Evolutionary conservation across 2,329 filamentous ascomycete genomes (phyloP).

Genomic region (Diaporthe vaccinii): DNA sequence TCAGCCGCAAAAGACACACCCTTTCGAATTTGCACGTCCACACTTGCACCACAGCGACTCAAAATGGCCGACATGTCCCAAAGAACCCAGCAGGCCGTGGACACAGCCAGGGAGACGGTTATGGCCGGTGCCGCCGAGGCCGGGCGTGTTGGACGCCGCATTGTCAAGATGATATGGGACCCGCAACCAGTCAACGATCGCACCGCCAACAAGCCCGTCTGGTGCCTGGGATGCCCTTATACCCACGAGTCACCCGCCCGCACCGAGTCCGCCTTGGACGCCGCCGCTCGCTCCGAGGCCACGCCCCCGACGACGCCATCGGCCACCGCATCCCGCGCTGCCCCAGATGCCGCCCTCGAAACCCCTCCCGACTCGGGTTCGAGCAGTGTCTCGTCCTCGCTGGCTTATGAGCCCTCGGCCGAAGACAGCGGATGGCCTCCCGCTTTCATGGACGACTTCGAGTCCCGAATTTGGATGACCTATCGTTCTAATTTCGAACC

Average conservation of each 20-base stretch:
- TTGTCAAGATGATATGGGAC: conserved; percentile 94
- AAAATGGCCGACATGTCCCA: conserved; percentile 40
- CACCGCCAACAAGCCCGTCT: conserved; percentile 77
- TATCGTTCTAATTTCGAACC: conserved; percentile 89
- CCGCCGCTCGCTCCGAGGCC: conserved; percentile 41
- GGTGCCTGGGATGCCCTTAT: conserved; percentile 79
- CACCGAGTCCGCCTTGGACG: background rate
- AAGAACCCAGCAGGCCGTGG: conserved; percentile 41
- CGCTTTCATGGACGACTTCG: conserved; percentile 91
- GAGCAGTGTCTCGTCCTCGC: conserved; percentile 66
- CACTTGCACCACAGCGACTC: background rate
- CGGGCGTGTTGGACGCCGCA: conserved; percentile 80
- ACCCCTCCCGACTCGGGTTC: conserved; percentile 64
- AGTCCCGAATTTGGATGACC: conserved; percentile 95
- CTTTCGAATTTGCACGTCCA: background rate
- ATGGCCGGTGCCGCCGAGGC: conserved; percentile 63
- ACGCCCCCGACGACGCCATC: conserved; percentile 41
- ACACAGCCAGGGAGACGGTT: conserved; percentile 52
- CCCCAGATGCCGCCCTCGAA: conserved; percentile 50
- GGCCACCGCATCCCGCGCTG: conserved; percentile 21
- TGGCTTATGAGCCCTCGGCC: conserved; percentile 61
- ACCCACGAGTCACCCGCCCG: conserved; percentile 52
- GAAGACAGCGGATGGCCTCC: conserved; percentile 80
- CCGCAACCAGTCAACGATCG: conserved; percentile 87
- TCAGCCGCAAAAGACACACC: background rate